Evolutionary conservation across 2,329 filamentous ascomycete genomes (phyloP), one percentile per base, ranked within the genome.

Genomic region (Taxawa tesnikishii): DNA sequence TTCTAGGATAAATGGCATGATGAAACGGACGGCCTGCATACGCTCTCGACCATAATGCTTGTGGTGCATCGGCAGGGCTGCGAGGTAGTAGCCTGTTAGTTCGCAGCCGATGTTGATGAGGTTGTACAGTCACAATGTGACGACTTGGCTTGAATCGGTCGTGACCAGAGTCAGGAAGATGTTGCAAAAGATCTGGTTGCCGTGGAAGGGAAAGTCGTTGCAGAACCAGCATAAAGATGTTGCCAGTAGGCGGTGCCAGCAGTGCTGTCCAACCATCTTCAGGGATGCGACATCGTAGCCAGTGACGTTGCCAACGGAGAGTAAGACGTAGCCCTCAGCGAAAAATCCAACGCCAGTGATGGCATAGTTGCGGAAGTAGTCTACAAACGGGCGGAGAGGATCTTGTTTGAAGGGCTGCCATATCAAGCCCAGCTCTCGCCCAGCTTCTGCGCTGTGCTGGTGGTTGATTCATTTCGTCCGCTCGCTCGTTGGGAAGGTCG

Each of bases 231-330:
- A 29, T 16, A 29, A 28, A 18, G 26, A 26, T 8, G 33, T 36
- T 2, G 33, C 33, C 15, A 36, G 15, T 13, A 36, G 8, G 15
- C 33, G 29, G 12, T 29, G 28, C 18, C 28, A 31, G 29, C 27
- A 36, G 29, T 36, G 28, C 7, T 29, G 27, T 15, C 31, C 17
- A 3, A 26, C 29, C 18, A 36, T 21, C 15, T 28, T 31, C 8
- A 36, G 28, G 14, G 33, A 36, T 32, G 26, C 18, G 15, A 31
- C 28, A 15, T 36, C 33, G 29, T 36, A 36, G 28, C 33, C 33
- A 6, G 33, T 36, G 10, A 36, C 33, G 25, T 36, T 36, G 19
- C 33, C 28, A 11, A 36, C 28, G 19, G 29, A 33, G 33, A 36
- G 32, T 14, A 36, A 21, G 11, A 36, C 33, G 15, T 36, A 36